These are phyloP conservation scores for Globisporangium sylvaticum DNA, from an alignment of 352 stramenopile genomes.

Conservation along the genomic window DNA sequence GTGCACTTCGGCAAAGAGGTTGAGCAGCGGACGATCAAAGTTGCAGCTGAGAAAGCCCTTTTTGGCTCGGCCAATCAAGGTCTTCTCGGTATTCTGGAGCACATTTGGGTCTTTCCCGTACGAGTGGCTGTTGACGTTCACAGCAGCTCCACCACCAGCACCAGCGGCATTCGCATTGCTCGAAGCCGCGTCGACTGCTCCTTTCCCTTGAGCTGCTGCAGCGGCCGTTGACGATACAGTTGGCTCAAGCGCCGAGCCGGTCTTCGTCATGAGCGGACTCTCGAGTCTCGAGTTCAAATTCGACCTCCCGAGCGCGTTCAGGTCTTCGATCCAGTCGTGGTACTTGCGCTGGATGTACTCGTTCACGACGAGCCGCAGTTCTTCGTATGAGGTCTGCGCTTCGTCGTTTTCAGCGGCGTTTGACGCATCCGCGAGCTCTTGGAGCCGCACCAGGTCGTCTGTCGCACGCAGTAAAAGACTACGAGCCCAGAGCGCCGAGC, in stretches of 20 bases:
- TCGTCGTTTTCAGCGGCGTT: conserved; percentile 79
- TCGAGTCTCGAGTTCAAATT: conserved; percentile 82
- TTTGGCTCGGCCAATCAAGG: conserved; percentile 71
- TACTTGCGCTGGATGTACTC: conserved; percentile 90
- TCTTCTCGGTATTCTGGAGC: conserved; percentile 77
- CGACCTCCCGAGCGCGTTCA: conserved; percentile 71
- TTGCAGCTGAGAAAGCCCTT: conserved; percentile 92
- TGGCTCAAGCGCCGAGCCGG: conserved; percentile 20
- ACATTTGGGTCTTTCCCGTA: conserved; percentile 53
- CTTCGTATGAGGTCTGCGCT: conserved; percentile 68
- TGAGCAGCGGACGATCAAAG: conserved; percentile 91
- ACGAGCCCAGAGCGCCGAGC: conserved; percentile 90
- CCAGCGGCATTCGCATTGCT: not conserved
- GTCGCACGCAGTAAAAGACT: conserved; percentile 79
- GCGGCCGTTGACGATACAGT: conserved; percentile 7
- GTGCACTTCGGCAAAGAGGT: conserved; percentile 91
- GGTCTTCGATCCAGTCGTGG: conserved; percentile 87
- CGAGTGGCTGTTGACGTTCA: conserved; percentile 35
- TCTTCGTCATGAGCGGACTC: conserved; percentile 86
- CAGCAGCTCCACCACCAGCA: not conserved
- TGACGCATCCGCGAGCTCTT: conserved; percentile 65
- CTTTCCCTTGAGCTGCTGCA: conserved; percentile 7
- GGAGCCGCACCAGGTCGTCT: conserved; percentile 68
- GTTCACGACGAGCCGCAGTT: conserved; percentile 77
- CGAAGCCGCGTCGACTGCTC: not conserved